Evolutionary conservation across 2,329 filamentous ascomycete genomes (phyloP).

Genomic region (Orbilia ellipsospora): DNA sequence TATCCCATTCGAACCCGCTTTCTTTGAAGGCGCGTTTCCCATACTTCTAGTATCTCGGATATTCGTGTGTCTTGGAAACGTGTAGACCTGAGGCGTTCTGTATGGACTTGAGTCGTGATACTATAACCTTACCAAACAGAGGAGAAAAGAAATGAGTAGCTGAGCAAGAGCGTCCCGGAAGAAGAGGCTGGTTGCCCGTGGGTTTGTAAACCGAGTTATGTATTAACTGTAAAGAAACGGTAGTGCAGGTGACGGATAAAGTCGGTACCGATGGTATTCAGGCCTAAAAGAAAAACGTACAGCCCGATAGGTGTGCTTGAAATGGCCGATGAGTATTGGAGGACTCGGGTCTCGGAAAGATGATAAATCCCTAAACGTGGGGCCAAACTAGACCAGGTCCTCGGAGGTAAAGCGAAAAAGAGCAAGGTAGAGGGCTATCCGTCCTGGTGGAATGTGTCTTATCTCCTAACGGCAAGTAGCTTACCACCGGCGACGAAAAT

Average conservation of each 20-base stretch:
- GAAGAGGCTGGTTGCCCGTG: constrained; percentile 18
- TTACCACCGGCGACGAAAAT: constrained; percentile 14
- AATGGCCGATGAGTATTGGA: constrained; percentile 32
- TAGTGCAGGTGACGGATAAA: constrained; percentile 46
- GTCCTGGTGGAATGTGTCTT: constrained; percentile 42
- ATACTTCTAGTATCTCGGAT: constrained; percentile 52
- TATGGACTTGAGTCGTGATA: constrained; percentile 9
- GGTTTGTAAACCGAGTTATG: constrained; percentile 34
- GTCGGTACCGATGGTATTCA: constrained; percentile 47
- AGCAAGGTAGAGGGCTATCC: constrained; percentile 26
- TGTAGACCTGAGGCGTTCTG: constrained; percentile 15
- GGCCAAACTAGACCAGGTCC: constrained; percentile 35
- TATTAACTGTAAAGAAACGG: constrained; percentile 21
- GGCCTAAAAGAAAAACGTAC: constrained; percentile 9
- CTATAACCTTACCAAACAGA: constrained; percentile 33
- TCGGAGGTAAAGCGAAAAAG: constrained; percentile 34
- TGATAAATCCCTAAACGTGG: constrained; percentile 52
- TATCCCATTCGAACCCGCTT: constrained; percentile 54
- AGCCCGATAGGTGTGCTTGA: constrained; percentile 8
- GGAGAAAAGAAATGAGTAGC: constrained; percentile 7
- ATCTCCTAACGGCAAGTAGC: constrained; percentile 47
- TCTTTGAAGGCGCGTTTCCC: constrained; percentile 59
- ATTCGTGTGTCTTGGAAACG: constrained; percentile 5
- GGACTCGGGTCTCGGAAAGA: constrained; percentile 38
- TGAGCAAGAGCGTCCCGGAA: no score